Conservation (phyloP, 805 yeast species). For the Lipomyces orientalis region DNA sequence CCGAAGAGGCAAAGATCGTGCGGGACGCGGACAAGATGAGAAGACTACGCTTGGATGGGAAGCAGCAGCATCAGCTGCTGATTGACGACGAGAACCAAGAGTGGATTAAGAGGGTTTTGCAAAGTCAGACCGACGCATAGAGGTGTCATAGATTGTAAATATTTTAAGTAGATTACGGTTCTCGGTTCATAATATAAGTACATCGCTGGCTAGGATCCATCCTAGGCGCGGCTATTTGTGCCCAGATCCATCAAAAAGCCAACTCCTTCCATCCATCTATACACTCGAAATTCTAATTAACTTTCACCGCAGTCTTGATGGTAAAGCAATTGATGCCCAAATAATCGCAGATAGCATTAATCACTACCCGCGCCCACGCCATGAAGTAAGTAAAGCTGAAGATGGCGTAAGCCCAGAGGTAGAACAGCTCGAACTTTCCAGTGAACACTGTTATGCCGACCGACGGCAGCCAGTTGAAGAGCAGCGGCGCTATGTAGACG, state of each 20-base stretch:
- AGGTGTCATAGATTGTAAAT: not conserved
- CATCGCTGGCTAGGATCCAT: not conserved
- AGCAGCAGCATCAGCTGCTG: constrained; percentile 9
- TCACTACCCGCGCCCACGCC: constrained; percentile 73
- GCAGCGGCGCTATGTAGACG: constrained; percentile 45
- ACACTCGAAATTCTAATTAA: not conserved
- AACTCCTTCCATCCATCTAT: too few relatives aligned
- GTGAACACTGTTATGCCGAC: constrained; percentile 44
- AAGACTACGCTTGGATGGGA: constrained; percentile 1
- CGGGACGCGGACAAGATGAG: constrained; percentile 40
- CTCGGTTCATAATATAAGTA: not conserved
- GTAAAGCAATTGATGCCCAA: constrained; percentile 85
- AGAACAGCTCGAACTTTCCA: constrained; percentile 47
- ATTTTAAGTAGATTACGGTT: not conserved
- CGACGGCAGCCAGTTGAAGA: constrained; percentile 56
- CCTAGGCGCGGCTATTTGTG: not conserved
- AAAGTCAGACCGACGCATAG: not conserved
- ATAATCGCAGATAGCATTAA: constrained; percentile 78
- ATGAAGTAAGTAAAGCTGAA: constrained; percentile 68
- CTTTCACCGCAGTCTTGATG: constrained; percentile 13
- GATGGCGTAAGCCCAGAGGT: constrained; percentile 61
- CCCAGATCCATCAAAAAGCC: not conserved
- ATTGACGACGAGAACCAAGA: constrained; percentile 21
- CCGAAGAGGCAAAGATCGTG: constrained; percentile 50
- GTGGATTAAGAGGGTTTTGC: constrained; percentile 25